Conservation (phyloP, 768 basidiomycete species). For the Hortiboletus campestris region DNA sequence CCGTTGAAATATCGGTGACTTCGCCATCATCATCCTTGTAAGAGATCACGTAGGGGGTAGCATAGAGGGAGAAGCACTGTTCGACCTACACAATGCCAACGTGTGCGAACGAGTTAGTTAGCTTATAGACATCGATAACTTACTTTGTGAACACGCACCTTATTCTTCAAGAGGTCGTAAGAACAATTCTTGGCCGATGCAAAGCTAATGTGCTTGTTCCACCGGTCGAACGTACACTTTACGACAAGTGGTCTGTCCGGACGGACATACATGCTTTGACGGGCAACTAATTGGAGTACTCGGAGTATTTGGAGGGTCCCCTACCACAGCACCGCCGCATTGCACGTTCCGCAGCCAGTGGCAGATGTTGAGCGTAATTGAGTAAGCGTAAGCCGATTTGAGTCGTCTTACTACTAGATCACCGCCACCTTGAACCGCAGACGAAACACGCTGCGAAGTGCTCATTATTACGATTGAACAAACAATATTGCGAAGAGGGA, state of each 20-base stretch:
- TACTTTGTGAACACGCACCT: constrained; percentile 49
- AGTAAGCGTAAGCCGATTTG: constrained; percentile 7
- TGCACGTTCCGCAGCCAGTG: constrained; percentile 30
- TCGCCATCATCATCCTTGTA: constrained; percentile 92
- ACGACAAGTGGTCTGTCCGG: constrained; percentile 80
- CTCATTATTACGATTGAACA: constrained; percentile 7
- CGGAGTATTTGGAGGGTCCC: constrained; percentile 2
- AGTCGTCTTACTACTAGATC: background rate
- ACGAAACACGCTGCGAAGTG: background rate
- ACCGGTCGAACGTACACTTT: constrained; percentile 77
- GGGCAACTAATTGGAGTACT: constrained; percentile 2
- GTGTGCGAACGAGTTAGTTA: background rate
- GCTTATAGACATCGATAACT: background rate
- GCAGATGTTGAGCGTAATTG: background rate
- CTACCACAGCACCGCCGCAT: constrained; percentile 3
- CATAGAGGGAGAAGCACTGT: constrained; percentile 75
- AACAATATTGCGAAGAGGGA: constrained; percentile 12
- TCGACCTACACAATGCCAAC: constrained; percentile 57
- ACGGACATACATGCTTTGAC: constrained; percentile 37
- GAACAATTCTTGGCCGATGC: constrained; percentile 76
- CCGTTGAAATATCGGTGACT: constrained; percentile 61
- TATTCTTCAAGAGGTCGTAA: constrained; percentile 67
- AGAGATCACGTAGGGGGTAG: constrained; percentile 66
- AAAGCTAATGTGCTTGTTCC: constrained; percentile 76
- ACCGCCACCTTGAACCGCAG: background rate